Evolutionary conservation across 1,139 yeast genomes (phyloP).

Genomic region (Taphrina communis): DNA sequence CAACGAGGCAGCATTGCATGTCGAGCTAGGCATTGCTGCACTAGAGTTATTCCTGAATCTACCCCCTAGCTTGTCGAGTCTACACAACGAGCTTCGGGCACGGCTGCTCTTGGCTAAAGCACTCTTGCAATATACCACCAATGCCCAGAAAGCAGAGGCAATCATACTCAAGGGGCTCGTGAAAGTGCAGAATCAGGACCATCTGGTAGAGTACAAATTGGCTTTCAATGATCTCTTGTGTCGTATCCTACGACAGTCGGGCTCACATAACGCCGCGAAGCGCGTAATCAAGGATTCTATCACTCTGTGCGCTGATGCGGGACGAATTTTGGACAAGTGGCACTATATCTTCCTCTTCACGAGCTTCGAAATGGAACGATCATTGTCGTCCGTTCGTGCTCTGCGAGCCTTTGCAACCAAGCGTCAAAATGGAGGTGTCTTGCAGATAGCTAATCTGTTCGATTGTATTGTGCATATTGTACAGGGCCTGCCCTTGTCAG

Average conservation of each 20-base stretch:
- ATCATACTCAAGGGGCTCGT: constrained; percentile 9
- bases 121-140: background rate
- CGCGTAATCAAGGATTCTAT: constrained; percentile 17
- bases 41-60: constrained; percentile 12
- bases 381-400: constrained; percentile 2
- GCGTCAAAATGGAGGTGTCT: background rate
- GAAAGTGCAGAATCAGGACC: background rate
- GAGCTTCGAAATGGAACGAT: constrained; percentile 9
- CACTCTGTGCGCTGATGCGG: background rate
- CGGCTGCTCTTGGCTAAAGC: constrained; percentile 1
- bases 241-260: background rate
- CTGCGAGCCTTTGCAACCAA: constrained; percentile 13
- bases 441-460: constrained; percentile 10
- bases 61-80: background rate
- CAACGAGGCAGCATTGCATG: background rate
- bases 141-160: constrained; percentile 12
- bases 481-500: constrained; percentile 12
- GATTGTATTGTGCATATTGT: background rate
- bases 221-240: constrained; percentile 5
- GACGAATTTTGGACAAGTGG: constrained; percentile 4
- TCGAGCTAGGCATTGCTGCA: constrained; percentile 15
- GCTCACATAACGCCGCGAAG: constrained; percentile 10
- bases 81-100: constrained; percentile 13
- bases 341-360: constrained; percentile 19
- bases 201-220: background rate